A percentile compares a stretch with the other conserved stretches of the same genome.
Evolutionary conservation across 140 eudicot genomes (phyloP).

Genomic region (Ambrosia hybrid): DNA sequence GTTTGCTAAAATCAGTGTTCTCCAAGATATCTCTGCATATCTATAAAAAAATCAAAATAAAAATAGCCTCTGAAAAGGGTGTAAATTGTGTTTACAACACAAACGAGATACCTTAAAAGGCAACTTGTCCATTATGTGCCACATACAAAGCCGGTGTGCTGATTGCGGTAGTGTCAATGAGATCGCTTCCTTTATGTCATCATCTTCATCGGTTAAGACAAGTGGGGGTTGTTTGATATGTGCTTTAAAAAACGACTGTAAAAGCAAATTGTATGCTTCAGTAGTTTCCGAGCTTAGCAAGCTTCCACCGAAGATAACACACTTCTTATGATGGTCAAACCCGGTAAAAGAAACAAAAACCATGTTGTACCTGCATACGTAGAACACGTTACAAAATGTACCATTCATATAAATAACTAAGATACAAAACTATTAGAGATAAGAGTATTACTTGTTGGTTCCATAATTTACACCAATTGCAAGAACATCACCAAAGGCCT

Average conservation of each 20-base stretch:
- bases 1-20: background rate
- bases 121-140: background rate
- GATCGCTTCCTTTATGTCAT: background rate
- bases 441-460: constrained; percentile 1
- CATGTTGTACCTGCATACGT: background rate
- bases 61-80: background rate
- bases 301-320: constrained; percentile 5
- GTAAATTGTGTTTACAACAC: too few species aligned
- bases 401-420: background rate
- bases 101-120: background rate
- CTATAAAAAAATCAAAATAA: background rate
- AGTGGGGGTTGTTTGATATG: constrained; percentile 4
- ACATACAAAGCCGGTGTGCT: background rate
- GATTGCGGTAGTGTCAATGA: background rate
- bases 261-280: background rate
- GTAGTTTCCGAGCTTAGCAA: constrained; percentile 4
- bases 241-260: constrained; percentile 1
- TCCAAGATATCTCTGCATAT: background rate
- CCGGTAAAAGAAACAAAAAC: constrained; percentile 1
- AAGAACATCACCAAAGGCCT: constrained; percentile 5
- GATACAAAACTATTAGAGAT: background rate
- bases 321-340: constrained; percentile 3
- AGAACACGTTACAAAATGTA: background rate
- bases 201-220: background rate
- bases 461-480: background rate